Evolutionary conservation across 2,329 filamentous ascomycete genomes (phyloP).

Genomic region (Tolypocladium cylindrosporum): DNA sequence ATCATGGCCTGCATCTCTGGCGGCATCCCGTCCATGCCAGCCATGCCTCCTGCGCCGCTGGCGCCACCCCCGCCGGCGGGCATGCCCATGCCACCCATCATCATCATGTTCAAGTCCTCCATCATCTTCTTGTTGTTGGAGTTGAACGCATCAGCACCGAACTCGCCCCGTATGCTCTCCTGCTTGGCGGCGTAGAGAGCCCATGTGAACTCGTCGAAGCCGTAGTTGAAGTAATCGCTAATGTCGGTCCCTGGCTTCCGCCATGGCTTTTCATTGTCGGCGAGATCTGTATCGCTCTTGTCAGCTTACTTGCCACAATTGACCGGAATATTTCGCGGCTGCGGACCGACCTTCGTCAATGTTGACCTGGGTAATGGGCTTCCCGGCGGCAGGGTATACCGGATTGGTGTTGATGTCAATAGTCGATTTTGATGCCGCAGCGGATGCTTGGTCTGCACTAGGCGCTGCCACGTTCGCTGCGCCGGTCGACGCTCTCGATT

Average conservation of each 20-base stretch:
- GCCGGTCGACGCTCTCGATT: slow-evolving; percentile 17
- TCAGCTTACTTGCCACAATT: slow-evolving; percentile 3
- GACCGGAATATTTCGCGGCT: not conserved
- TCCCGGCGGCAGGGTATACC: slow-evolving; percentile 66
- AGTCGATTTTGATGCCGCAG: slow-evolving; percentile 67
- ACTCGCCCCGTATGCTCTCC: slow-evolving; percentile 65
- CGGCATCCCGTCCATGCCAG: slow-evolving; percentile 53
- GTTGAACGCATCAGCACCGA: slow-evolving; percentile 54
- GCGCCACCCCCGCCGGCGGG: slow-evolving; percentile 23
- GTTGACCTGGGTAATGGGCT: slow-evolving; percentile 67
- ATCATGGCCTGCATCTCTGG: slow-evolving; percentile 60
- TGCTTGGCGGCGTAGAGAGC: slow-evolving; percentile 88
- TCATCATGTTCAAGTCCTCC: slow-evolving; percentile 62
- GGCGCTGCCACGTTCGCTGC: slow-evolving; percentile 21
- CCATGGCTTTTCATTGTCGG: slow-evolving; percentile 87
- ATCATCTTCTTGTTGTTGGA: slow-evolving; percentile 69
- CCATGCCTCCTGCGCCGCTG: slow-evolving; percentile 29
- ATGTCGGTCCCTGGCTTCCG: slow-evolving; percentile 87
- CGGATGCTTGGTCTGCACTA: slow-evolving; percentile 44
- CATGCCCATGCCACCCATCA: slow-evolving; percentile 44
- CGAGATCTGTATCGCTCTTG: slow-evolving; percentile 39
- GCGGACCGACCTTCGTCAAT: slow-evolving; percentile 52
- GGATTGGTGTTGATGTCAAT: slow-evolving; percentile 80
- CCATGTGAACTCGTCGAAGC: slow-evolving; percentile 98
- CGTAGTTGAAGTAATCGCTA: slow-evolving; percentile 98